Base-by-base conservation (phyloP, 805 yeast species). In the Yarrowia sp. region DNA sequence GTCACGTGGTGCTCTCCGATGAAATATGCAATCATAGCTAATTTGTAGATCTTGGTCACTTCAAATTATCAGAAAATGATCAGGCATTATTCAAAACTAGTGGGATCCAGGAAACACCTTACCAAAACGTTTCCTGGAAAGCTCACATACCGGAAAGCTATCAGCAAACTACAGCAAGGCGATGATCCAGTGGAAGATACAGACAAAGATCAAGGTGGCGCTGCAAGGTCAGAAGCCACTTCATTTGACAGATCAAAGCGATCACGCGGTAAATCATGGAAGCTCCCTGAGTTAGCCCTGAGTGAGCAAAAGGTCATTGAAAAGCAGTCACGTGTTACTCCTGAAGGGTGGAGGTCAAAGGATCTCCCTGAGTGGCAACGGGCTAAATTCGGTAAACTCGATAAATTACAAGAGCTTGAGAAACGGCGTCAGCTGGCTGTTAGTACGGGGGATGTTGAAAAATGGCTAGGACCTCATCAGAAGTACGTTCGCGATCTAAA, bases 401-500 rank as follows among this genome's bases (percentile, higher is more conserved):
- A 58, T 22, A 58, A 58, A 12, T 17, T 58, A 21, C 51, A 41
- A 24, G 63, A 58, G n/a, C 38, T 58, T 6, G 63, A 58, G 41
- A 28, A 58, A 22, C 49, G 63, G 6, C 36, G 63, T 2, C 63
- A 41, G 30, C 22, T 58, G 4, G 63, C 63, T 9, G 17, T 58
- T 3, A 43, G 51, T 24, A 58, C 63, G 9, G 63, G 63, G 4
- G 63, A 58, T 21, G 63, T 58, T 7, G 51, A 17, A 5, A 58
- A 58, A 41, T 58, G 63, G 63, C 51, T 58, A 8, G 63, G 63
- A 16, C 63, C 63, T 4, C 63, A 58, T 32, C 46, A 58, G 12
- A 40, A 58, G 11, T 33, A 58, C 21, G 51, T 58, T 12, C 26
- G 51, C 4, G 63, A 58, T 22, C 32, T 58, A 16, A 19, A 28